A percentile compares a stretch with the other conserved stretches of the same genome.
These are phyloP conservation scores for Mycosphaerella arachidis DNA, from an alignment of 2,329 filamentous ascomycete species.

Conservation along the genomic window DNA sequence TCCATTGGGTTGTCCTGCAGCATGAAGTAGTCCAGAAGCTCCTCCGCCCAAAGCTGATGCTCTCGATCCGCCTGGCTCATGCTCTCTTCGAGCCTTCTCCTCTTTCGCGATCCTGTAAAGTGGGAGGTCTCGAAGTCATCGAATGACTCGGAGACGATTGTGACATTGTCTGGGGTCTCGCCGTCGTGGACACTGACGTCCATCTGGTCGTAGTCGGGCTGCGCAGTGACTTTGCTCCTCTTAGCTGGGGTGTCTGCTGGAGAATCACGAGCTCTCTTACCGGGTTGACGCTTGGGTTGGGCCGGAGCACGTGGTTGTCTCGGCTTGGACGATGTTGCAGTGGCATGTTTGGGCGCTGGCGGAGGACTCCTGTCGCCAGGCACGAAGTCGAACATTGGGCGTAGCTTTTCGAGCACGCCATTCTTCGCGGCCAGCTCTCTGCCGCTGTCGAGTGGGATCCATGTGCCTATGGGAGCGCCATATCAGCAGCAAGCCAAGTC, in stretches of 20 bases:
- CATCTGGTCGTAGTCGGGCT: slow-evolving; percentile 26
- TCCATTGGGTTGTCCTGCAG: slow-evolving; percentile 50
- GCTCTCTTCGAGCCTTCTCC: slow-evolving; percentile 65
- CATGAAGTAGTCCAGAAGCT: slow-evolving; percentile 93
- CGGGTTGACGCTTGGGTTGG: slow-evolving; percentile 19
- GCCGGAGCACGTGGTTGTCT: slow-evolving; percentile 59
- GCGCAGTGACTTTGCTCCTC: slow-evolving; percentile 59
- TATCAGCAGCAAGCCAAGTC: background rate
- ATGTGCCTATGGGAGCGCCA: slow-evolving; percentile 63
- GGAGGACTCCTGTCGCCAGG: slow-evolving; percentile 84
- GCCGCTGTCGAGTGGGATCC: slow-evolving; percentile 84
- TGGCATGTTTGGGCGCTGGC: slow-evolving; percentile 84
- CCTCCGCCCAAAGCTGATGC: slow-evolving; percentile 86
- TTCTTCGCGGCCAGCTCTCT: slow-evolving; percentile 81
- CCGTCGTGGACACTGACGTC: slow-evolving; percentile 43
- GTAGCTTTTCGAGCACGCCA: slow-evolving; percentile 75
- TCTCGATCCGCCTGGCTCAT: slow-evolving; percentile 67
- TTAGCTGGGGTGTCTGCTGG: slow-evolving; percentile 34
- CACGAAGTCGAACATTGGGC: slow-evolving; percentile 83
- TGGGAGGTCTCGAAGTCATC: slow-evolving; percentile 76
- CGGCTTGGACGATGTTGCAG: slow-evolving; percentile 66
- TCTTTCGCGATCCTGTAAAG: slow-evolving; percentile 59
- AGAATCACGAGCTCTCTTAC: slow-evolving; percentile 14
- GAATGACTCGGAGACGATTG: slow-evolving; percentile 76
- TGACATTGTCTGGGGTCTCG: slow-evolving; percentile 77